Conservation (phyloP, 2,329 filamentous ascomycete species). For the Fusarium coffeatum region DNA sequence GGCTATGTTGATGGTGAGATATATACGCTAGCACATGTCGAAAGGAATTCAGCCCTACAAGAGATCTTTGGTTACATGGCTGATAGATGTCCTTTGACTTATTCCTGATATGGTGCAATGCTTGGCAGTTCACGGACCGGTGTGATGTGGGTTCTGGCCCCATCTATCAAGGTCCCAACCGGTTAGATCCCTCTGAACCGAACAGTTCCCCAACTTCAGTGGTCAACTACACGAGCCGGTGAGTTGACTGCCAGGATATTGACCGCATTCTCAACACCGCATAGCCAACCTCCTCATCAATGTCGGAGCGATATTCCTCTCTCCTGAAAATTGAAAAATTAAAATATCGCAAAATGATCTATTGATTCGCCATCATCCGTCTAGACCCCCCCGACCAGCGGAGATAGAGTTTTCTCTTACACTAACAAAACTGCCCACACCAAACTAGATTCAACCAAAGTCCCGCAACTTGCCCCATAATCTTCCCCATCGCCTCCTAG, state of each 20-base stretch:
- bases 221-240: background rate
- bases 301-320: background rate
- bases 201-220: background rate
- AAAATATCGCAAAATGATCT: background rate
- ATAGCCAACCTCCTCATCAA: background rate
- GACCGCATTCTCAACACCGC: background rate
- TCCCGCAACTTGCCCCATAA: constrained; percentile 11
- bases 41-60: background rate
- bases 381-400: constrained; percentile 8
- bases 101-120: background rate
- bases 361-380: background rate
- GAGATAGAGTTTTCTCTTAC: constrained; percentile 14
- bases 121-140: background rate
- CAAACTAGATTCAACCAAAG: constrained; percentile 6
- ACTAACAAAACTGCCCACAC: background rate
- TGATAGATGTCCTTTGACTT: background rate
- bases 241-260: background rate
- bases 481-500: constrained; percentile 22
- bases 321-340: background rate
- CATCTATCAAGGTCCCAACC: background rate
- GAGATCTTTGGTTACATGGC: background rate
- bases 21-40: fast-evolving
- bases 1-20: too few species aligned
- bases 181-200: background rate
- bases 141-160: background rate